phyloP scores from a whole-genome alignment of 2,329 filamentous ascomycete genomes.

The Colletotrichum neosansevieriae region DNA sequence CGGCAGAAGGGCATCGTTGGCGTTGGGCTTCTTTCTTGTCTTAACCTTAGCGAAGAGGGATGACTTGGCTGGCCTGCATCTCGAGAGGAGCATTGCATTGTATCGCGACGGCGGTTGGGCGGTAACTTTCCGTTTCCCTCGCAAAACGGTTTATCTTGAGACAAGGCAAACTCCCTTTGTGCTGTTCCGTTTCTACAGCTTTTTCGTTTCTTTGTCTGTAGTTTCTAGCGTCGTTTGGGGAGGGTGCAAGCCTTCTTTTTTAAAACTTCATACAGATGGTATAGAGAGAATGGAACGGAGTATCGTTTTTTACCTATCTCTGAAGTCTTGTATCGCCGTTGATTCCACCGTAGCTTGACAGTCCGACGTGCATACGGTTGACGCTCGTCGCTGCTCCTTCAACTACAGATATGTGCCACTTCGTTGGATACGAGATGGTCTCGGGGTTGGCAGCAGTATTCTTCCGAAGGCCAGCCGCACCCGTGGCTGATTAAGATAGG shows the following conservation, averaged over 20 bases:
- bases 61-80: conserved; percentile 35
- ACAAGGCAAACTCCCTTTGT: background rate
- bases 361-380: background rate
- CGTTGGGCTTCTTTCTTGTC: conserved; percentile 16
- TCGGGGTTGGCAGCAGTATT: no score
- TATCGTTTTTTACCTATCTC: background rate
- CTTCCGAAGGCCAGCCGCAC: no score
- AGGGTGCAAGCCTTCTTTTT: conserved; percentile 14
- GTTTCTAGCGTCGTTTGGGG: conserved; percentile 12
- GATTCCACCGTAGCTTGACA: no score
- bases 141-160: background rate
- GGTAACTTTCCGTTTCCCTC: conserved; percentile 7
- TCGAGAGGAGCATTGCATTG: conserved; percentile 29
- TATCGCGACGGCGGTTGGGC: conserved; percentile 24
- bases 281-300: conserved; percentile 14
- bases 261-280: background rate
- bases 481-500: no score
- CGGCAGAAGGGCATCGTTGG: conserved; percentile 7
- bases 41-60: conserved; percentile 12
- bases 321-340: background rate
- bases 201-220: background rate
- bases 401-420: no score
- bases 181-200: background rate
- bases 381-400: no score
- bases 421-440: no score